Percentiles rank a stretch among this genome's conserved stretches.
phyloP scores from a whole-genome alignment of 371 early-diverging fungal species.

The Mycotypha africana region DNA sequence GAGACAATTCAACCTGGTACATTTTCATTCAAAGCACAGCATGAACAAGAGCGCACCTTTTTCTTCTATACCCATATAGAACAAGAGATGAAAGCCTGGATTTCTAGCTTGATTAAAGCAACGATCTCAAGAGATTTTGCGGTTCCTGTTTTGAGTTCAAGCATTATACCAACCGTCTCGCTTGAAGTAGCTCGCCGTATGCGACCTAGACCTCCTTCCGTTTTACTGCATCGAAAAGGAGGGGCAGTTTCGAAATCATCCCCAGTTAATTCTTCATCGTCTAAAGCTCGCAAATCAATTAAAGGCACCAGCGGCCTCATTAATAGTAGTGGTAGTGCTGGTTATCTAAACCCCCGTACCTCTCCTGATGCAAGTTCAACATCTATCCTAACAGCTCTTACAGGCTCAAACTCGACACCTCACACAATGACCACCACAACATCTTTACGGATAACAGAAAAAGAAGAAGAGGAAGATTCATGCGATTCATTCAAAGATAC shows the following conservation, averaged over 20 bases:
- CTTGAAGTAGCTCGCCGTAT: conserved; percentile 56
- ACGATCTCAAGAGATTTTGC: conserved; percentile 54
- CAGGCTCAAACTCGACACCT: neutral
- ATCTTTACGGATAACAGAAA: neutral
- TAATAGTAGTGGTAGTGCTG: neutral
- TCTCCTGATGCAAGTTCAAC: neutral
- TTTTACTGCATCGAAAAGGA: conserved; percentile 26
- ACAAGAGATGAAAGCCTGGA: conserved; percentile 45
- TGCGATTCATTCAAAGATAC: too few relatives aligned
- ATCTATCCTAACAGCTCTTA: neutral
- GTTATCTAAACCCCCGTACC: neutral
- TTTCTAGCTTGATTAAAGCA: conserved; percentile 60
- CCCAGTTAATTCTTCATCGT: too few relatives aligned
- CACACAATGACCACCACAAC: neutral
- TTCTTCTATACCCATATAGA: conserved; percentile 56
- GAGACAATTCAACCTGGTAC: conserved; percentile 56
- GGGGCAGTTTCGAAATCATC: too few relatives aligned
- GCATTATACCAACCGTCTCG: conserved; percentile 57
- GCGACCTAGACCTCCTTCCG: conserved; percentile 62
- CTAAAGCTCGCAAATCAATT: too few relatives aligned
- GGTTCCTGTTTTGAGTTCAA: conserved; percentile 63
- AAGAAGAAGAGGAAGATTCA: conserved; percentile 3
- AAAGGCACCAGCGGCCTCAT: too few relatives aligned
- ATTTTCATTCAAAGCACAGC: conserved; percentile 63
- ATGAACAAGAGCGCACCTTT: conserved; percentile 52